These are phyloP conservation scores for Geranomyces variabilis DNA, from an alignment of 192 early-diverging fungal genomes.

Conservation along the genomic window DNA sequence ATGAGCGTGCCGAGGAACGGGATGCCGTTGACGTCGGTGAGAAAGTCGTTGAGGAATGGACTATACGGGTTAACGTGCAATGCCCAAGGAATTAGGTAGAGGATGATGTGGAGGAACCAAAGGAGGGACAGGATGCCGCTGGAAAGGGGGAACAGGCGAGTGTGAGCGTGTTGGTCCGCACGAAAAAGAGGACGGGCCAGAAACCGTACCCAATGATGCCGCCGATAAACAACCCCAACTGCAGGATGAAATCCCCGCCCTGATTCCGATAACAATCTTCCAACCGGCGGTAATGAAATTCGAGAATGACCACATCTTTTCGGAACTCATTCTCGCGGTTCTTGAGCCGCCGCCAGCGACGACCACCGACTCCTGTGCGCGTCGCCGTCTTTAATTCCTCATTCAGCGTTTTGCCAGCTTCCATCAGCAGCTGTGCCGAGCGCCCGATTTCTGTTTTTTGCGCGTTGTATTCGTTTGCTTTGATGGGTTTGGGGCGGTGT, in stretches of 20 bases:
- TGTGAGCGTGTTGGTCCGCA: background rate
- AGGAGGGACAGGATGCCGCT: slow-evolving; percentile 56
- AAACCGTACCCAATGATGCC: slow-evolving; percentile 51
- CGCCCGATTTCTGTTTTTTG: slow-evolving; percentile 59
- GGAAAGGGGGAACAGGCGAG: background rate
- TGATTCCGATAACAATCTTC: slow-evolving; percentile 57
- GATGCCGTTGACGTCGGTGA: slow-evolving; percentile 43
- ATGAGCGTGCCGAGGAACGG: slow-evolving; percentile 62
- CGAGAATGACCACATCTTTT: slow-evolving; percentile 61
- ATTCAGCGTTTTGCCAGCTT: slow-evolving; percentile 50
- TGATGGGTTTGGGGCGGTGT: slow-evolving; percentile 60
- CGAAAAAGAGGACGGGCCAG: background rate
- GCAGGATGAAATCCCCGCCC: slow-evolving; percentile 56
- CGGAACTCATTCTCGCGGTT: slow-evolving; percentile 57
- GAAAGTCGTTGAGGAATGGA: slow-evolving; percentile 61
- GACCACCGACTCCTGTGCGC: slow-evolving; percentile 36
- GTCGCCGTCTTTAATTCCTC: slow-evolving; percentile 50
- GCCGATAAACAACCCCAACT: slow-evolving; percentile 46
- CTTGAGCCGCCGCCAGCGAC: slow-evolving; percentile 47
- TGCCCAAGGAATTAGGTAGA: slow-evolving; percentile 56
- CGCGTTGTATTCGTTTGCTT: slow-evolving; percentile 46
- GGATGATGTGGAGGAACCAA: slow-evolving; percentile 61
- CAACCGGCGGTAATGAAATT: slow-evolving; percentile 58
- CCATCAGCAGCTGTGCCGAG: slow-evolving; percentile 52
- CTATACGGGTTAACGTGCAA: slow-evolving; percentile 43